A percentile compares a stretch with the other conserved stretches of the same genome.
These are phyloP conservation scores for Cyclospora cayetanensis DNA, from an alignment of 169 alveolate genomes.

Conservation along the genomic window DNA sequence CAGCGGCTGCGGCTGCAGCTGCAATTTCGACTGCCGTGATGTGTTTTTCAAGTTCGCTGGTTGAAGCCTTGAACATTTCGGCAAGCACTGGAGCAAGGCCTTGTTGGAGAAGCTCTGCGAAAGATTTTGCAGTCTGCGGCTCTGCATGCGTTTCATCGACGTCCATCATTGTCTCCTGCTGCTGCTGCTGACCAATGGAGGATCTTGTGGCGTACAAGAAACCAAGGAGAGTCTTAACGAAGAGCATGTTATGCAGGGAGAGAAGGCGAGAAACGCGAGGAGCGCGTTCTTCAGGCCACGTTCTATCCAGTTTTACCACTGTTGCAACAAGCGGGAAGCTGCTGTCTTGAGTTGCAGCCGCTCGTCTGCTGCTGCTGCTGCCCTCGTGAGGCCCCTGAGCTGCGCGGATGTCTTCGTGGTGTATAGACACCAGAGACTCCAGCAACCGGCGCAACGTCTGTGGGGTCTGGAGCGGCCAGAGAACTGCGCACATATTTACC, in stretches of 20 bases:
- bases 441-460: neutral
- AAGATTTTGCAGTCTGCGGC: neutral
- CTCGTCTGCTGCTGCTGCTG: neutral
- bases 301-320: constrained; percentile 1
- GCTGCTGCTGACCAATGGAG: neutral
- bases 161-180: neutral
- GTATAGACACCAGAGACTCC: neutral
- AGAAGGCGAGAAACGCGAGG: neutral
- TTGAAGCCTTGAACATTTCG: neutral
- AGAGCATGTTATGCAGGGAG: constrained; percentile 42
- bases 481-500: constrained; percentile 13
- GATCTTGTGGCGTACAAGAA: neutral
- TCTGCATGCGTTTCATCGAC: neutral
- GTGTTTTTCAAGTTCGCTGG: constrained; percentile 2
- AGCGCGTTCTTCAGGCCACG: constrained; percentile 14
- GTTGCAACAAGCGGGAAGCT: neutral
- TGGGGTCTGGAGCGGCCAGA: neutral
- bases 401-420: neutral
- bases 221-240: neutral
- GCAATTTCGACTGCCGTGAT: neutral
- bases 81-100: neutral
- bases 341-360: neutral
- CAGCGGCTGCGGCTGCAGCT: neutral
- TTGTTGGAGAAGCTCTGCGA: neutral
- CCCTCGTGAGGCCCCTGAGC: neutral